Percentiles rank a stretch among this genome's conserved stretches.
Conservation (phyloP, 1,139 yeast genomes). For the Geotrichum phurueaensis region DNA sequence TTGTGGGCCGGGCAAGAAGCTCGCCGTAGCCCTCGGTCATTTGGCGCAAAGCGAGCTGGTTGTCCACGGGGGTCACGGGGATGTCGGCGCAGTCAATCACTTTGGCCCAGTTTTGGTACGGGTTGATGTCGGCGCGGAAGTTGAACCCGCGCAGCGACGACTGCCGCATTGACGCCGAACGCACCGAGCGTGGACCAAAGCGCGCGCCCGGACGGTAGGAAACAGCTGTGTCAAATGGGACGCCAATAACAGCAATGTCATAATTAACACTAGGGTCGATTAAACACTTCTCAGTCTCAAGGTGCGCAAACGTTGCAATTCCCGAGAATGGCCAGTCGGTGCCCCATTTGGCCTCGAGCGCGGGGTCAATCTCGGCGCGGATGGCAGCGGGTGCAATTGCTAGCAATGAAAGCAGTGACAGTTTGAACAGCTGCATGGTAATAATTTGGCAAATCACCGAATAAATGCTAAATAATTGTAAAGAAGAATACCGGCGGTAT, state of each 20-base stretch:
- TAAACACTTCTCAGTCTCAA: conserved; percentile 54
- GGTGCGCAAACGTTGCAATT: conserved; percentile 67
- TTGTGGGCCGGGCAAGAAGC: conserved; percentile 39
- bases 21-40: conserved; percentile 64
- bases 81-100: conserved; percentile 76
- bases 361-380: conserved; percentile 7
- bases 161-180: conserved; percentile 71
- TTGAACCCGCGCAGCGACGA: conserved; percentile 61
- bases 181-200: conserved; percentile 72
- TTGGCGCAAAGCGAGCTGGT: conserved; percentile 58
- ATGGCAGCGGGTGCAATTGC: background rate
- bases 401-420: background rate
- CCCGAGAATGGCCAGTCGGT: conserved; percentile 40
- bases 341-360: conserved; percentile 25
- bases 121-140: conserved; percentile 58
- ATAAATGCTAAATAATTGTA: too few species aligned
- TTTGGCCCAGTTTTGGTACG: conserved; percentile 62
- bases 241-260: conserved; percentile 68
- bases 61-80: conserved; percentile 75
- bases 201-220: conserved; percentile 73
- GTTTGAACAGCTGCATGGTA: background rate
- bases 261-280: conserved; percentile 43
- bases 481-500: too few species aligned
- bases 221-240: conserved; percentile 73
- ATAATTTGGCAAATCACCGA: too few species aligned